Evolutionary conservation across 495 filamentous ascomycete genomes (phyloP), one percentile per base, ranked within the genome.

Genomic region (Podospora sp.): DNA sequence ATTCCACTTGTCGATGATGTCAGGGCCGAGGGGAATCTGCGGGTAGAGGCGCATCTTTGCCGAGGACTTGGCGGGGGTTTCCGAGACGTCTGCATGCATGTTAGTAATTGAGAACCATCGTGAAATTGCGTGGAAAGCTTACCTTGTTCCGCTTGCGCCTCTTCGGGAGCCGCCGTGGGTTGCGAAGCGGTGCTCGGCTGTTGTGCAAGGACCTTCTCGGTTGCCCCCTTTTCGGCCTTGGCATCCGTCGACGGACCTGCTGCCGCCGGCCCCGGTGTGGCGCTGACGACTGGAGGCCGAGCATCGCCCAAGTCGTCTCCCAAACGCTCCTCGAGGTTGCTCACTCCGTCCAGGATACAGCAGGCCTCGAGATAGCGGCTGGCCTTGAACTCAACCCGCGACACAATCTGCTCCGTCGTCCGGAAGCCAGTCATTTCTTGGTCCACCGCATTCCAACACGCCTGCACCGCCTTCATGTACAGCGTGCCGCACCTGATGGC

Each of bases 381-480:
- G 0, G 73, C 76, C 64, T 75, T 79, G 57, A 77, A 72, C 70
- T 84, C 77, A 0, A 80, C 76, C 22, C 75, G 73, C 16, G 73
- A 75, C 22, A 82, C 74, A 26, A 83, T 76, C 51, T 78, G 72
- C 51, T 84, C 82, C 12, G 74, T 71, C 8, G 76, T 75, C 2
- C 69, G 72, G n/a, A 69, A 63, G 5, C 77, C 76, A 0, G 65
- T 65, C 46, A 82, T 82, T 70, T 92, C 89, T 58, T 88, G 85
- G 61, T 95, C 92, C 14, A 91, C 88, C 0, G 92, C 90, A 69
- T 85, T 84, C 76, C 94, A 88, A 69, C 92, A 96, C 12, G 88
- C 81, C 75, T 94, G 89, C 7, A 95, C 92, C 14, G 89, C 90
- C 72, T 90, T 88, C 78, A 92, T 90, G 75, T 94, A 97, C 0